Percentiles rank a stretch among this genome's conserved stretches.
Evolutionary conservation across 768 basidiomycete species (phyloP).

Genomic region (Auriscalpium vulgare): DNA sequence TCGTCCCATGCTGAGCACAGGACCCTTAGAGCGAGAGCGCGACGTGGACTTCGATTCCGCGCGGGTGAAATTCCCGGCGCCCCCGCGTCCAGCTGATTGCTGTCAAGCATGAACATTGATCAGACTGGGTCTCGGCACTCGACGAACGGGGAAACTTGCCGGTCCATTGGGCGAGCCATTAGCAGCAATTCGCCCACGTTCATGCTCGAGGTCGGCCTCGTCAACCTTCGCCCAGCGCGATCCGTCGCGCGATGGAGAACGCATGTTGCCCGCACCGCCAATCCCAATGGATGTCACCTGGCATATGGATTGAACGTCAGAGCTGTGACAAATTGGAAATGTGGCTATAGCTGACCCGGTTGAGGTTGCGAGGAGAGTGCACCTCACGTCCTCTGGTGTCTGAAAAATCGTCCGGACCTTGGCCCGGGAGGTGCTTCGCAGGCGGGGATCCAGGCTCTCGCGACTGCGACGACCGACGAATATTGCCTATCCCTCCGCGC

Average conservation of each 20-base stretch:
- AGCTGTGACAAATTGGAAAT: background rate
- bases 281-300: constrained; percentile 57
- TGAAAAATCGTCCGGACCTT: constrained; percentile 50
- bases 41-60: constrained; percentile 19
- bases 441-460: constrained; percentile 23
- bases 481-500: constrained; percentile 64
- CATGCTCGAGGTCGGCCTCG: constrained; percentile 16
- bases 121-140: constrained; percentile 20
- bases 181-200: constrained; percentile 20
- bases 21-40: constrained; percentile 42
- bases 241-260: constrained; percentile 61
- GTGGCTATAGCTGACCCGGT: constrained; percentile 24
- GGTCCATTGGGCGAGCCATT: constrained; percentile 24
- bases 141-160: constrained; percentile 1
- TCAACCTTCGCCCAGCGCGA: constrained; percentile 8
- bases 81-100: constrained; percentile 60
- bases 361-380: constrained; percentile 22
- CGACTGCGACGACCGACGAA: constrained; percentile 40
- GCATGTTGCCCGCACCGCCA: constrained; percentile 81
- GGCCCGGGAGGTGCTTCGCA: constrained; percentile 23
- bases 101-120: constrained; percentile 14
- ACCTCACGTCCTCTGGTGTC: constrained; percentile 56
- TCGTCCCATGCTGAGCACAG: constrained; percentile 46
- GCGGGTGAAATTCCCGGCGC: constrained; percentile 46
- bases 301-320: background rate